Conservation (phyloP, 257 asterid species). For the Cinchona pubescens region DNA sequence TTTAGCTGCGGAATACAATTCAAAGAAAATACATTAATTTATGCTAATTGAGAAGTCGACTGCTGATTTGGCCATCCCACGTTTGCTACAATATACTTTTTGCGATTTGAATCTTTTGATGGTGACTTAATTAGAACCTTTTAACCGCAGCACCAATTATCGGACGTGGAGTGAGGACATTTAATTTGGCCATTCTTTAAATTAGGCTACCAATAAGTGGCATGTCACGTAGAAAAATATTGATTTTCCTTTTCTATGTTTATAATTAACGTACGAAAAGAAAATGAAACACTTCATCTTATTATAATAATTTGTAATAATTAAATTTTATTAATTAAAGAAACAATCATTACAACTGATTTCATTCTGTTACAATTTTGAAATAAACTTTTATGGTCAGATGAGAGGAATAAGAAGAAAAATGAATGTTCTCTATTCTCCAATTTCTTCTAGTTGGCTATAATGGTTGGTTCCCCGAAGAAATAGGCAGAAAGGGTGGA, state of each 20-base stretch:
- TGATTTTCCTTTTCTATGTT: too few species aligned
- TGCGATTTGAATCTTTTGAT: too few species aligned
- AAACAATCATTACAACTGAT: too few species aligned
- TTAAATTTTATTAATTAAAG: too few species aligned
- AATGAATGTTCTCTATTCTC: too few species aligned
- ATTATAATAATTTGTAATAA: too few species aligned
- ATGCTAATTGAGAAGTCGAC: constrained; percentile 1
- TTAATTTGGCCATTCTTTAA: not conserved
- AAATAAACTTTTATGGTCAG: not conserved
- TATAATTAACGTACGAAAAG: too few species aligned
- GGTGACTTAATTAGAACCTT: constrained; percentile 6
- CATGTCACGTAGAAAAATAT: not conserved
- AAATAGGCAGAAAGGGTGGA: too few species aligned
- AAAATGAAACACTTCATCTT: too few species aligned
- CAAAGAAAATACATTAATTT: not conserved
- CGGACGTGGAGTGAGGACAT: not conserved
- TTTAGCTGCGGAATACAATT: not conserved
- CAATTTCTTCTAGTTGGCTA: too few species aligned
- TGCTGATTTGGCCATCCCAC: not conserved
- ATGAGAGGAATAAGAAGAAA: not conserved
- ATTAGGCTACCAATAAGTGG: not conserved
- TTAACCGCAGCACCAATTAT: not conserved
- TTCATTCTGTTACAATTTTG: not conserved
- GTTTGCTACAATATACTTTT: not conserved
- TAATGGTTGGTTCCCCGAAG: too few species aligned